Percentiles rank a stretch among this genome's conserved stretches.
phyloP scores from a whole-genome alignment of 345 rosid genomes.

The Salix viminalis region DNA sequence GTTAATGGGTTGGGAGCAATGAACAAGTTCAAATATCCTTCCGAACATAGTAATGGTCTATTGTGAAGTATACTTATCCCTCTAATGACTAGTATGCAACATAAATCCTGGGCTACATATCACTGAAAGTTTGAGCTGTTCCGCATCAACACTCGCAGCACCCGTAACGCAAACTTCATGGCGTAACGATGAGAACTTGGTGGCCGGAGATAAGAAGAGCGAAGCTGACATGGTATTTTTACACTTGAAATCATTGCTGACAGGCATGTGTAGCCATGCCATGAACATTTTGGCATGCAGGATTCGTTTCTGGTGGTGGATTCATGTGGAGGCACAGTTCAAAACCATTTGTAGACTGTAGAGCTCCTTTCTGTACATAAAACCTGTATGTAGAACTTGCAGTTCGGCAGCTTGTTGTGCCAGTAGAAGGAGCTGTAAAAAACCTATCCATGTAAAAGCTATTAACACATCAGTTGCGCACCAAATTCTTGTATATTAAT shows the following conservation, averaged over 20 bases:
- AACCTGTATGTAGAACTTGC: not conserved
- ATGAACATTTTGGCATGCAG: not conserved
- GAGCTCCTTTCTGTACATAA: not conserved
- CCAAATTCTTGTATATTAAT: not conserved
- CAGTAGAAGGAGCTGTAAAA: not conserved
- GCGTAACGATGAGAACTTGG: not conserved
- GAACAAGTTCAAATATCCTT: not conserved
- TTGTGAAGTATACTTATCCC: not conserved
- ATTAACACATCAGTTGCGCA: not conserved
- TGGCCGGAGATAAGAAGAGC: not conserved
- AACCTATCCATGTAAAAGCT: not conserved
- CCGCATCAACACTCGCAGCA: not conserved
- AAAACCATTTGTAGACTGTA: not conserved
- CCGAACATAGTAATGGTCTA: not conserved
- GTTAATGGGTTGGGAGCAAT: constrained; percentile 88
- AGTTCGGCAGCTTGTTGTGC: not conserved
- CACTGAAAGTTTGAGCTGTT: constrained; percentile 1
- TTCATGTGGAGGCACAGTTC: not conserved
- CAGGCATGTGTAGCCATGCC: not conserved
- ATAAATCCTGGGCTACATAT: constrained; percentile 8
- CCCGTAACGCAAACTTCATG: not conserved
- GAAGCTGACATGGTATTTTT: not conserved
- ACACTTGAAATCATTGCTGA: not conserved
- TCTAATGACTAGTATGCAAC: not conserved
- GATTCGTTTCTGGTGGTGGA: constrained; percentile 3